A percentile compares a stretch with the other conserved stretches of the same genome.
Evolutionary conservation across 257 asterid genomes (phyloP).

Genomic region (Nicotiana knightiana): DNA sequence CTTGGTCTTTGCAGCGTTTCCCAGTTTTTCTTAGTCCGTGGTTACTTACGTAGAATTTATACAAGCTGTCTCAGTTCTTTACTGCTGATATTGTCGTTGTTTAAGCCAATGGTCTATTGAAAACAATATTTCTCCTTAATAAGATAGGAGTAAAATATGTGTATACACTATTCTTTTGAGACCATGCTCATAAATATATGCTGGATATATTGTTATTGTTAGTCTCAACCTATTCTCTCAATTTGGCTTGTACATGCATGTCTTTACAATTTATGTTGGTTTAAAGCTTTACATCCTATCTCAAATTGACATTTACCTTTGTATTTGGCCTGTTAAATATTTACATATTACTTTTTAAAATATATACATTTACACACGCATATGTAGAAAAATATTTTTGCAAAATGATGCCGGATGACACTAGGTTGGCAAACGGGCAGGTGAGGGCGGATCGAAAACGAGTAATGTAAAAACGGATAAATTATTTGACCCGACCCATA

Average conservation of each 20-base stretch:
- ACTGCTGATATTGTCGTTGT: no score
- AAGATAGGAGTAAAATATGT: no score
- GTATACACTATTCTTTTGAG: accelerated
- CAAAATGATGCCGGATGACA: no score
- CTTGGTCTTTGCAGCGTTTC: not conserved
- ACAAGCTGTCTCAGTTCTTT: no score
- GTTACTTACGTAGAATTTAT: not conserved
- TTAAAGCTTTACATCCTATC: not conserved
- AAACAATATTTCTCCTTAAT: no score
- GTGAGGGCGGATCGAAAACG: no score
- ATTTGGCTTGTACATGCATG: not conserved
- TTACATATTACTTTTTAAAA: not conserved
- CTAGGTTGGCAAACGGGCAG: no score
- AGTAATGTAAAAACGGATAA: no score
- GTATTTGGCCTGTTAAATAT: not conserved
- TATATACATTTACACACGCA: not conserved
- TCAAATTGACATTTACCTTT: not conserved
- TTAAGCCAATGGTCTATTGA: accelerated
- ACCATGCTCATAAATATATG: no score
- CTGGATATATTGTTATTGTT: no score
- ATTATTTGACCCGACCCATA: no score
- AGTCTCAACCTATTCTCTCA: not conserved
- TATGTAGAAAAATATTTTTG: not conserved
- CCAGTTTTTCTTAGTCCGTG: not conserved
- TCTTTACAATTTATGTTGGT: not conserved